These are phyloP conservation scores for Saprolegnia diclina DNA, from an alignment of 352 stramenopile genomes.

Conservation along the genomic window DNA sequence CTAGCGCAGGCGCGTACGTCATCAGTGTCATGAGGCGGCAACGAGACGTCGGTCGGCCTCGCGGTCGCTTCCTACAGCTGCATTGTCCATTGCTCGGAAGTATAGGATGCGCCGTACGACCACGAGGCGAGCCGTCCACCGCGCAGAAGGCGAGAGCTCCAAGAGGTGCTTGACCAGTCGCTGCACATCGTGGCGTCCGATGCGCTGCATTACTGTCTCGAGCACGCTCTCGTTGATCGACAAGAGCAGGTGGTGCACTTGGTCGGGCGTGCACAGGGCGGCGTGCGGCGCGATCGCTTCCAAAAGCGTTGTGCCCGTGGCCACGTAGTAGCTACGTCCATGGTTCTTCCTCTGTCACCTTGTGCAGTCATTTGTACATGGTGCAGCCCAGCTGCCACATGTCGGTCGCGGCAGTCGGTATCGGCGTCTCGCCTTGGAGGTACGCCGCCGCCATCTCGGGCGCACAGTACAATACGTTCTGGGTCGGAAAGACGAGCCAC, in stretches of 20 bases:
- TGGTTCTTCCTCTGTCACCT: not conserved
- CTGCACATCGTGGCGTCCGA: constrained; percentile 32
- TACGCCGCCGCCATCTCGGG: constrained; percentile 52
- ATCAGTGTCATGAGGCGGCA: not conserved
- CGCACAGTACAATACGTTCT: constrained; percentile 35
- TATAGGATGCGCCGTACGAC: constrained; percentile 34
- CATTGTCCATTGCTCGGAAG: not conserved
- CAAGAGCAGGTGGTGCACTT: constrained; percentile 50
- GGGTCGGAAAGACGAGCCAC: constrained; percentile 32
- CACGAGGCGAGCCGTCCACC: constrained; percentile 46
- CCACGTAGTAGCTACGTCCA: constrained; percentile 40
- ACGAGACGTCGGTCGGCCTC: no score
- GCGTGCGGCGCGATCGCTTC: constrained; percentile 46
- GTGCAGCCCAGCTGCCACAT: constrained; percentile 74
- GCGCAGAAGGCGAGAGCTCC: constrained; percentile 38
- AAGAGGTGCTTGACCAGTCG: constrained; percentile 44
- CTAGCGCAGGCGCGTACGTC: no score
- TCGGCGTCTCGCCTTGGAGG: constrained; percentile 37
- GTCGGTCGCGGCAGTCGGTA: constrained; percentile 45
- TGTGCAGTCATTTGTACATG: constrained; percentile 34
- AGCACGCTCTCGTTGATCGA: constrained; percentile 50
- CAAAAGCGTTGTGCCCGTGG: constrained; percentile 41
- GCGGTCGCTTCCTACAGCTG: no score
- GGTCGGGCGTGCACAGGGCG: constrained; percentile 31
- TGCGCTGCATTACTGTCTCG: constrained; percentile 33